phyloP scores from a whole-genome alignment of 306 rosid genomes.

The Casuarina glauca region DNA sequence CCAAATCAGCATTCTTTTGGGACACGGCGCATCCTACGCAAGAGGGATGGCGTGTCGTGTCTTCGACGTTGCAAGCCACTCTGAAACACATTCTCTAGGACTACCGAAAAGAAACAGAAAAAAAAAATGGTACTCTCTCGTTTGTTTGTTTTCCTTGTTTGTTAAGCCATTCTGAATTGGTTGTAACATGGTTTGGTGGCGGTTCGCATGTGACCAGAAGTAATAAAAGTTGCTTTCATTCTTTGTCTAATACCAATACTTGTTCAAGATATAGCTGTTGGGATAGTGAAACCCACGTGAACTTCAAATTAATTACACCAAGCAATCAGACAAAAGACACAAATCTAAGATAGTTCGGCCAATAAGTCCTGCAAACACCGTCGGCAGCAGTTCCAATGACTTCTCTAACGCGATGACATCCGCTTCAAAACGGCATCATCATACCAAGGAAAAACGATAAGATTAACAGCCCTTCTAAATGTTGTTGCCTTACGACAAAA shows the following conservation, averaged over 20 bases:
- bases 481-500: too few relatives aligned
- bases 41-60: constrained; percentile 82
- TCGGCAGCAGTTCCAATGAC: too few relatives aligned
- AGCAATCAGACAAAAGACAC: too few relatives aligned
- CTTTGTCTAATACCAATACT: neutral
- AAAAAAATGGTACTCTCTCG: neutral
- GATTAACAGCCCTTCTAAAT: too few relatives aligned
- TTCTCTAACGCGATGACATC: too few relatives aligned
- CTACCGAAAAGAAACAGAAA: neutral
- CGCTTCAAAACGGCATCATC: too few relatives aligned
- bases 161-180: neutral
- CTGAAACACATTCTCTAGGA: constrained; percentile 26
- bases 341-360: too few relatives aligned
- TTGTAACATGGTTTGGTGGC: neutral
- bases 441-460: too few relatives aligned
- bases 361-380: too few relatives aligned
- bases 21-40: constrained; percentile 76
- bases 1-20: constrained; percentile 79
- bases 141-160: neutral
- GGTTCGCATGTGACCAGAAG: neutral
- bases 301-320: too few relatives aligned
- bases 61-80: constrained; percentile 38
- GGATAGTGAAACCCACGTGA: too few relatives aligned
- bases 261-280: too few relatives aligned
- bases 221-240: neutral